Percentiles rank a stretch among this genome's conserved stretches.
Conservation (phyloP, 768 basidiomycete species). For the Gautieria morchelliformis region DNA sequence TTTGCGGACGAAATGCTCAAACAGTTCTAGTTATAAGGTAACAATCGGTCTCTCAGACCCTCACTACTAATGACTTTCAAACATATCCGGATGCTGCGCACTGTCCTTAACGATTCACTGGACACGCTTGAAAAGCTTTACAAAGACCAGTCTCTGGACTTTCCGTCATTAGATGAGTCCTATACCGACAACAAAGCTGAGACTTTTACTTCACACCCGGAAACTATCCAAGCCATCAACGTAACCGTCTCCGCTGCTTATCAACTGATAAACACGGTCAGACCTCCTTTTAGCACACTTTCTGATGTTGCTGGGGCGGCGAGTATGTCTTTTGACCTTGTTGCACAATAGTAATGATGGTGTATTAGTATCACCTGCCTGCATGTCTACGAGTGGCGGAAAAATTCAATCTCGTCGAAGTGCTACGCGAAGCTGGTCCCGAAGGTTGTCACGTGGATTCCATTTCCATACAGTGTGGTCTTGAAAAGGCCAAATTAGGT, state of each 20-base stretch:
- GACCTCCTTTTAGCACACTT: background rate
- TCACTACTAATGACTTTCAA: background rate
- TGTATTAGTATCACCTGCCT: slow-evolving; percentile 6
- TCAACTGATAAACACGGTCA: background rate
- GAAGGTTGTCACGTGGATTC: slow-evolving; percentile 16
- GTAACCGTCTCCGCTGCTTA: background rate
- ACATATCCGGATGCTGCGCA: background rate
- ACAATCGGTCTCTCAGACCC: too few relatives aligned
- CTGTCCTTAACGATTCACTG: background rate
- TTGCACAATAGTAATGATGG: background rate
- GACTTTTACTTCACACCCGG: background rate
- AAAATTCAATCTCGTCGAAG: slow-evolving; percentile 9
- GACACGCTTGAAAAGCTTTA: background rate
- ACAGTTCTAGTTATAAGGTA: too few relatives aligned
- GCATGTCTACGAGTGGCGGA: slow-evolving; percentile 7
- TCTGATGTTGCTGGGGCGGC: background rate
- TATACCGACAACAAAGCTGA: background rate
- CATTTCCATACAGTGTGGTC: slow-evolving; percentile 24
- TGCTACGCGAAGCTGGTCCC: slow-evolving; percentile 12
- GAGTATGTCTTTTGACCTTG: background rate
- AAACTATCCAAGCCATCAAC: background rate
- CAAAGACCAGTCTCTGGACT: background rate
- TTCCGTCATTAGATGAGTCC: background rate
- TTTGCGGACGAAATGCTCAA: too few relatives aligned
- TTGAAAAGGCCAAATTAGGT: slow-evolving; percentile 28